phyloP scores from a whole-genome alignment of 192 early-diverging fungal species.

The Linnemannia exigua region DNA sequence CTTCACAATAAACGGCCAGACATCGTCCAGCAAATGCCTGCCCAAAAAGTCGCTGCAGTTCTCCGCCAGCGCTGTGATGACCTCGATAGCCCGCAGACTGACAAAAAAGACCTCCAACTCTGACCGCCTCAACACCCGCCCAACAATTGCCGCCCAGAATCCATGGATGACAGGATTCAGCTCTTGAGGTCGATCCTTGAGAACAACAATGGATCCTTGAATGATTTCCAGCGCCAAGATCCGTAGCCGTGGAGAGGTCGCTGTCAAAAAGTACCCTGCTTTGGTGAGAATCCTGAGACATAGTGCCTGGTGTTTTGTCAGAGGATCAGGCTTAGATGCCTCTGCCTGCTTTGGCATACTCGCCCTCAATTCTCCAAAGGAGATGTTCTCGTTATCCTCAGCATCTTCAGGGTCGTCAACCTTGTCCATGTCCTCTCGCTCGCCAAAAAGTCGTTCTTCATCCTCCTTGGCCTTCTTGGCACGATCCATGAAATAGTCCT shows the following conservation, averaged over 20 bases:
- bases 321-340: conserved; percentile 24
- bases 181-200: conserved; percentile 54
- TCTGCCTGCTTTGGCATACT: conserved; percentile 18
- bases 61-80: conserved; percentile 46
- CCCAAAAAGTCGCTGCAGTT: conserved; percentile 61
- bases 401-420: conserved; percentile 14
- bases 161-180: conserved; percentile 62
- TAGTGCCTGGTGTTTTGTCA: conserved; percentile 58
- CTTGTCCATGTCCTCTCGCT: conserved; percentile 3
- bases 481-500: conserved; percentile 32
- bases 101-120: conserved; percentile 46
- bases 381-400: conserved; percentile 22
- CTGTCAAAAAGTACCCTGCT: conserved; percentile 63
- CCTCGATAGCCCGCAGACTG: conserved; percentile 41
- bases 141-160: conserved; percentile 65
- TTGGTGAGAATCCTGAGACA: conserved; percentile 63
- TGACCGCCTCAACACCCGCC: conserved; percentile 35
- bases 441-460: conserved; percentile 22
- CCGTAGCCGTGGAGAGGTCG: conserved; percentile 61
- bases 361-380: conserved; percentile 21
- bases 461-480: conserved; percentile 28
- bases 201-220: conserved; percentile 48
- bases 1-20: conserved; percentile 61
- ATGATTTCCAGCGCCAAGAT: conserved; percentile 58
- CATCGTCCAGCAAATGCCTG: conserved; percentile 54